These are phyloP conservation scores for Phytophthora hibernalis DNA, from an alignment of 352 stramenopile genomes.

Conservation along the genomic window DNA sequence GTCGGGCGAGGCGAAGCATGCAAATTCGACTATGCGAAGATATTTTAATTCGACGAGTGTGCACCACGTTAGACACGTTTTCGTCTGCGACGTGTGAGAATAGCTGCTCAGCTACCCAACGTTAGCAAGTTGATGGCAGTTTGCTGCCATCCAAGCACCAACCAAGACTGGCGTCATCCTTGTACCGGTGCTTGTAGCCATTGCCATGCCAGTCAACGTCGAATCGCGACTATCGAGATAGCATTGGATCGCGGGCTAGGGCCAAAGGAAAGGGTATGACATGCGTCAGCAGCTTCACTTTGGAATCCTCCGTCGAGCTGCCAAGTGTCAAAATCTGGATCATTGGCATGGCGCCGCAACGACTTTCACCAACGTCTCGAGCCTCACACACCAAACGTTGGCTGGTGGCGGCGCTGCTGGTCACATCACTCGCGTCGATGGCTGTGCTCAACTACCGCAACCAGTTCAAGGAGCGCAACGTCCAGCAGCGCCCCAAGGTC, in stretches of 20 bases:
- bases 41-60: background rate
- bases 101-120: too few relatives aligned
- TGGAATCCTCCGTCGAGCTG: slow-evolving; percentile 2
- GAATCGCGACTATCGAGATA: slow-evolving; percentile 21
- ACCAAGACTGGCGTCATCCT: too few relatives aligned
- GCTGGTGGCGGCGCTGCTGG: slow-evolving; percentile 33
- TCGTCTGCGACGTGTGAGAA: slow-evolving; percentile 15
- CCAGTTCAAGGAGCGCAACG: background rate
- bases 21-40: slow-evolving; percentile 22
- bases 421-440: slow-evolving; percentile 29
- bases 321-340: background rate
- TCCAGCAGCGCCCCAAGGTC: slow-evolving; percentile 15
- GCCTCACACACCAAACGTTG: slow-evolving; percentile 11
- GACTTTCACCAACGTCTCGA: slow-evolving; percentile 1
- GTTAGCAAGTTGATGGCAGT: too few relatives aligned
- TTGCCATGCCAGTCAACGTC: background rate
- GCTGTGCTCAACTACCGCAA: slow-evolving; percentile 45
- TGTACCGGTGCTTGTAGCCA: too few relatives aligned
- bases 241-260: slow-evolving; percentile 30
- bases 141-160: too few relatives aligned
- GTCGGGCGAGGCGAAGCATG: slow-evolving; percentile 20
- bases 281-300: slow-evolving; percentile 17
- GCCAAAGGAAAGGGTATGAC: slow-evolving; percentile 11
- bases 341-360: slow-evolving; percentile 9
- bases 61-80: background rate